Evolutionary conservation across 495 filamentous ascomycete species (phyloP), one percentile per base, ranked within the genome.

Genomic region (Tuber microsphaerosporum): DNA sequence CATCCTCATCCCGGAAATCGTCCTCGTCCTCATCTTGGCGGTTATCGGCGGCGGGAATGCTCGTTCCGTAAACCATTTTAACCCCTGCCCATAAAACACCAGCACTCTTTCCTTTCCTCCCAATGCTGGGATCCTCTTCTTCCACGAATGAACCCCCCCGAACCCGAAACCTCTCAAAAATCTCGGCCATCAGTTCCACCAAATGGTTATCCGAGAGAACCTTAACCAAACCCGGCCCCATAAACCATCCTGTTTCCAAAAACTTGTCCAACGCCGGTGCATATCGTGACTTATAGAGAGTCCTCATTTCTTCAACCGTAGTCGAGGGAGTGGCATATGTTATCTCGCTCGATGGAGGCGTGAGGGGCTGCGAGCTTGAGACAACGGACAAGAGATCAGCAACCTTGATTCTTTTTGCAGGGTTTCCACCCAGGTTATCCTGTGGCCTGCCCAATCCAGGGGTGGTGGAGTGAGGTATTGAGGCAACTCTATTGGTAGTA

Each of bases 321-420:
- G 74, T 75, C 9, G 77, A 79, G 42, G 77, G 77, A 70, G 76
- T 75, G 42, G 77, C 56, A 77, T 79, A 79, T 39, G 77, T 73
- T 68, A 65, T 72, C 68, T 83, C 81, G 71, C 77, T 82, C 68
- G 81, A 80, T 71, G 81, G 81, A 20, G 81, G 81, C 22, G 81
- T 83, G 7, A 82, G 81, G 41, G 81, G 81, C 26, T 81, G 81
- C 37, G 78, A 76, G 31, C 77, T 75, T 31, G 80, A 76, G 46
- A 75, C 73, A 72, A 79, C 81, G 14, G 81, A 81, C n/a, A 83
- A 72, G 39, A 83, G 75, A 51, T 83, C 81, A 75, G 77, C 81
- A 14, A 83, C 82, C 73, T 82, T 83, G 70, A 83, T 83, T 42
- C 81, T 80, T 76, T 83, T 83, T 61, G 81, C 81, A 65, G 78